A percentile compares a stretch with the other conserved stretches of the same genome.
phyloP scores from a whole-genome alignment of 306 rosid genomes.

The Comarum palustre region DNA sequence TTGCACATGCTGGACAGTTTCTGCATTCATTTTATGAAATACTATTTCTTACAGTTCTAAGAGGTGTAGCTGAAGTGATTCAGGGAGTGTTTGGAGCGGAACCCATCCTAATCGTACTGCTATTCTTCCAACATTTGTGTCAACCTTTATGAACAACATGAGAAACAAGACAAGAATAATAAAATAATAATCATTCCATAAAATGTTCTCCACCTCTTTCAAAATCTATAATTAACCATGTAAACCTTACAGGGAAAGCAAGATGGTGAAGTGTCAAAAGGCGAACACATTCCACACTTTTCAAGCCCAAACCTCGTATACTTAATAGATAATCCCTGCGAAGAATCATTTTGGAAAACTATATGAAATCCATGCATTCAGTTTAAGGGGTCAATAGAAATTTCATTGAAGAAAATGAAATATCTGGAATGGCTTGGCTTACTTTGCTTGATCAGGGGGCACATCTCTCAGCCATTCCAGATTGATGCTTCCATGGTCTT shows the following conservation, averaged over 20 bases:
- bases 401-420: slow-evolving; percentile 16
- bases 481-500: slow-evolving; percentile 80
- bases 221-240: slow-evolving; percentile 20
- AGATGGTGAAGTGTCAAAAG: slow-evolving; percentile 88
- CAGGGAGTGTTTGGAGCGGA: slow-evolving; percentile 93
- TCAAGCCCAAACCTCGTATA: slow-evolving; percentile 80
- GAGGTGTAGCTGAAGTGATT: slow-evolving; percentile 79
- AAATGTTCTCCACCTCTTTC: slow-evolving; percentile 20
- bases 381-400: slow-evolving; percentile 12
- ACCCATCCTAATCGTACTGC: slow-evolving; percentile 99
- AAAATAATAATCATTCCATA: slow-evolving; percentile 25
- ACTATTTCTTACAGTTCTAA: slow-evolving; percentile 66
- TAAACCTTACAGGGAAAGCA: slow-evolving; percentile 85
- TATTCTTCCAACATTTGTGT: slow-evolving; percentile 97
- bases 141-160: slow-evolving; percentile 59
- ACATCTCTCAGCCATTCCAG: slow-evolving; percentile 95
- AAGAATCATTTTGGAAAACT: slow-evolving; percentile 18
- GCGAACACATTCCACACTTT: slow-evolving; percentile 94
- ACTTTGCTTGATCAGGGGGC: slow-evolving; percentile 85
- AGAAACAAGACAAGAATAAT: slow-evolving; percentile 20
- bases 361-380: not conserved
- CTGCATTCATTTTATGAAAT: slow-evolving; percentile 6
- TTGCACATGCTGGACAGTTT: slow-evolving; percentile 10
- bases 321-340: slow-evolving; percentile 83
- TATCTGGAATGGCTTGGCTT: slow-evolving; percentile 26